Percentiles rank a stretch among this genome's conserved stretches.
These are phyloP conservation scores for Achaetomium macrosporum DNA, from an alignment of 2,329 filamentous ascomycete genomes.

Conservation along the genomic window DNA sequence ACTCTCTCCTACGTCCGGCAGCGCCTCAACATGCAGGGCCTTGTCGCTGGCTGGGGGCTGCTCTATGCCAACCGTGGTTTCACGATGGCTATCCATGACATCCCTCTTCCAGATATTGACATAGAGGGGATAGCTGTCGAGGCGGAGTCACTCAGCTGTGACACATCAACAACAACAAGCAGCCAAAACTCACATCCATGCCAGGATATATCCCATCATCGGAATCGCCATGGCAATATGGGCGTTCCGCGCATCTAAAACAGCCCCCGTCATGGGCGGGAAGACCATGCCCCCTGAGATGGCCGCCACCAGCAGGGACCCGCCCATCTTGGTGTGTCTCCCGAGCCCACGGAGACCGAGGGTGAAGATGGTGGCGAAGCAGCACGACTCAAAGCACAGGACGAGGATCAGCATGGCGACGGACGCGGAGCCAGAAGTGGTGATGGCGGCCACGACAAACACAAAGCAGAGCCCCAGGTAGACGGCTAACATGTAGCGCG, in stretches of 20 bases:
- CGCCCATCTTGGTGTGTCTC: slow-evolving; percentile 65
- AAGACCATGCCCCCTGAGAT: slow-evolving; percentile 52
- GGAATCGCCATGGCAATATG: slow-evolving; percentile 28
- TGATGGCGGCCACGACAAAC: slow-evolving; percentile 41
- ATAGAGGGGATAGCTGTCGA: slow-evolving; percentile 27
- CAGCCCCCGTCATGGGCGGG: slow-evolving; percentile 46
- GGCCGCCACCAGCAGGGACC: slow-evolving; percentile 48
- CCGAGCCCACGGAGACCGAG: slow-evolving; percentile 76
- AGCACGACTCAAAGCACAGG: slow-evolving; percentile 73
- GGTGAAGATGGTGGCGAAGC: slow-evolving; percentile 79
- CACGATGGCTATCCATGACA: slow-evolving; percentile 28
- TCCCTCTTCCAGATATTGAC: slow-evolving; percentile 29
- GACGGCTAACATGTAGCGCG: slow-evolving; percentile 47
- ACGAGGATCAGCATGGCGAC: slow-evolving; percentile 49
- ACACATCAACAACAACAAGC: neutral
- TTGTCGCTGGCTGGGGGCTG: slow-evolving; percentile 20
- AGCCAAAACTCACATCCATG: slow-evolving; percentile 22
- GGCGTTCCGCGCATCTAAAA: slow-evolving; percentile 24
- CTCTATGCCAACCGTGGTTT: slow-evolving; percentile 25
- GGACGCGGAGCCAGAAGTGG: slow-evolving; percentile 38
- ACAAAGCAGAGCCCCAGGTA: slow-evolving; percentile 49
- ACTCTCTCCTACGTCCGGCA: slow-evolving; percentile 6
- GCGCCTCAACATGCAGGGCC: slow-evolving; percentile 24
- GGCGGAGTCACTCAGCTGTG: neutral
- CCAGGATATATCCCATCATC: slow-evolving; percentile 29